Conservation (phyloP, 345 rosid genomes). For the Corchorus capsularis region DNA sequence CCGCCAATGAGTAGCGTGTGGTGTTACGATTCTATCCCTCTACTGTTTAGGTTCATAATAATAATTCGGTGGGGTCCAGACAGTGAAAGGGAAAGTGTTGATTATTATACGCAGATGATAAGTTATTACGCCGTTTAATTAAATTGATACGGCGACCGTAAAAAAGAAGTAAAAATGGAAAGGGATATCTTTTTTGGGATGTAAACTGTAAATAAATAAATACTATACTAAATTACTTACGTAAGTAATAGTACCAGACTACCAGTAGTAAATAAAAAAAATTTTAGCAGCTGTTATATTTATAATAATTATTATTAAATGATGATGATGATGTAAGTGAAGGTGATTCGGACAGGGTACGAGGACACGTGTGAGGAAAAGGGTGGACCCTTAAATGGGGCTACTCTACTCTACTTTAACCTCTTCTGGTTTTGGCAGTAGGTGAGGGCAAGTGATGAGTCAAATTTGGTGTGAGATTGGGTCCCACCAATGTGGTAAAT, state of each 20-base stretch:
- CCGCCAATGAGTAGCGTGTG: no score
- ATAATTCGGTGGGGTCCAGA: constrained; percentile 9
- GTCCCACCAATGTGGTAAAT: not conserved
- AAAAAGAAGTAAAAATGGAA: not conserved
- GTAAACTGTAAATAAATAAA: no score
- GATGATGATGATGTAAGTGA: not conserved
- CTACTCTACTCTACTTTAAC: no score
- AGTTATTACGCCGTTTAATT: not conserved
- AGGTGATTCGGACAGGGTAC: not conserved
- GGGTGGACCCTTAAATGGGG: not conserved
- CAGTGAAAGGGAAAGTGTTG: not conserved
- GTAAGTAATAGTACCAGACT: no score
- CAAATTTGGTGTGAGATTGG: not conserved
- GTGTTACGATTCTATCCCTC: not conserved
- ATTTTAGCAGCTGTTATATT: no score
- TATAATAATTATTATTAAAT: no score
- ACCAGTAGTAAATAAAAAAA: no score
- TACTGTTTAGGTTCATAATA: not conserved
- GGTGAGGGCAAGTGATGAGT: not conserved
- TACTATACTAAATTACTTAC: no score
- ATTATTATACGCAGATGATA: not conserved
- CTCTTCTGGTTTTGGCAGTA: not conserved
- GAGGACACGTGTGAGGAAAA: not conserved
- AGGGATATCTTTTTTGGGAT: not conserved
- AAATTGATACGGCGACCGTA: not conserved